These are phyloP conservation scores for Vishniacozyma victoriae DNA, from an alignment of 768 basidiomycete species.

Conservation along the genomic window DNA sequence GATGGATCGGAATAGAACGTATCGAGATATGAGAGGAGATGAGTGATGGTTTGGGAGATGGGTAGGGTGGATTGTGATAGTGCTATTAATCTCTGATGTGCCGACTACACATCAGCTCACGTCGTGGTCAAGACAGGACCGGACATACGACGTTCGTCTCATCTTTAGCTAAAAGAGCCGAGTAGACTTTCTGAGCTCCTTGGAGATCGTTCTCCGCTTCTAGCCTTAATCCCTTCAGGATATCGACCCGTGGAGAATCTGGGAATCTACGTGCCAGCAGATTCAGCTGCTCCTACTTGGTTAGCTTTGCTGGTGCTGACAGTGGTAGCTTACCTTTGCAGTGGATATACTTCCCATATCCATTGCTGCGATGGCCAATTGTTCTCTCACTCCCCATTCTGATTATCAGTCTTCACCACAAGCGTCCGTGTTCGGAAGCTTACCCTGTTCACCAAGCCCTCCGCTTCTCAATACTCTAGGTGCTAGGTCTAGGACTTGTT, in stretches of 20 bases:
- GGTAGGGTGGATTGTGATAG: conserved; percentile 18
- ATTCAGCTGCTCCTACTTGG: conserved; percentile 37
- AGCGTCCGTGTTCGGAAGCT: neutral
- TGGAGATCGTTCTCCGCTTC: conserved; percentile 34
- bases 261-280: conserved; percentile 33
- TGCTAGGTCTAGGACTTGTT: conserved; percentile 36
- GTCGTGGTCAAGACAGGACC: neutral
- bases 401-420: neutral
- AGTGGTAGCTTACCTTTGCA: conserved; percentile 26
- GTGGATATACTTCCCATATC: conserved; percentile 32
- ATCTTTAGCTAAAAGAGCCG: conserved; percentile 29
- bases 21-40: conserved; percentile 44
- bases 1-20: conserved; percentile 46
- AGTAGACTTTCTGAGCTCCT: conserved; percentile 34
- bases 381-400: conserved; percentile 47
- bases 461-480: conserved; percentile 16
- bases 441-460: conserved; percentile 33
- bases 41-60: conserved; percentile 16
- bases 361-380: conserved; percentile 44
- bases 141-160: conserved; percentile 43
- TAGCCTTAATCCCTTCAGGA: conserved; percentile 38
- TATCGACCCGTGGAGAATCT: conserved; percentile 38
- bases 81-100: conserved; percentile 44
- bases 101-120: conserved; percentile 23
- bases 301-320: too few species aligned